These are phyloP conservation scores for Lecanicillium sp. DNA, from an alignment of 2,329 filamentous ascomycete species.

Conservation along the genomic window DNA sequence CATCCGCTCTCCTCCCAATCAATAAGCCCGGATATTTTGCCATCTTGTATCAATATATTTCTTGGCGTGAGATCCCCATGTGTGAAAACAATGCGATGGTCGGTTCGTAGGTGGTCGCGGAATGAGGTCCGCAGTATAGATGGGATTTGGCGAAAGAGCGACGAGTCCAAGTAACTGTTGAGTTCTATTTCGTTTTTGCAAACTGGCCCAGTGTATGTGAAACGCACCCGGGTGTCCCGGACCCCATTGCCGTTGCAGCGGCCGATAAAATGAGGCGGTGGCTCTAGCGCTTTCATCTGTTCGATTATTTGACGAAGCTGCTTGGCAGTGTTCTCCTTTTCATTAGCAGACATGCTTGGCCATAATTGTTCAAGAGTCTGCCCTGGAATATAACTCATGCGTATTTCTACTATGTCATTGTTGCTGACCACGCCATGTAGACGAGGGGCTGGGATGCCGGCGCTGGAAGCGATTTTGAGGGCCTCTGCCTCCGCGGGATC, in stretches of 20 bases:
- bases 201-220: conserved; percentile 13
- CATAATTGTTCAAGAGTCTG: conserved; percentile 18
- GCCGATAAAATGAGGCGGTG: conserved; percentile 16
- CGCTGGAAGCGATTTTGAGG: conserved; percentile 12
- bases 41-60: conserved; percentile 34
- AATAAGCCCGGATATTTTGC: conserved; percentile 29
- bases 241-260: conserved; percentile 18
- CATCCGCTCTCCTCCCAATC: conserved; percentile 40
- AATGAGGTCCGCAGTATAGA: conserved; percentile 15
- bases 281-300: conserved; percentile 16
- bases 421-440: conserved; percentile 10
- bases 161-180: conserved; percentile 16
- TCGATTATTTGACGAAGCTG: conserved; percentile 18
- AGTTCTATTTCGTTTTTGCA: conserved; percentile 17
- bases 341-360: conserved; percentile 13
- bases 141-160: conserved; percentile 12
- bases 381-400: conserved; percentile 19
- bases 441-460: conserved; percentile 15
- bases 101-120: conserved; percentile 13
- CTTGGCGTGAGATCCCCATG: conserved; percentile 40
- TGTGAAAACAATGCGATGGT: conserved; percentile 34
- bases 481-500: conserved; percentile 18
- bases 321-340: conserved; percentile 14
- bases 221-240: conserved; percentile 15
- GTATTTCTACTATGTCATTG: conserved; percentile 9